A percentile compares a stretch with the other conserved stretches of the same genome.
phyloP scores from a whole-genome alignment of 2,329 filamentous ascomycete species.

The Alternaria sp. region DNA sequence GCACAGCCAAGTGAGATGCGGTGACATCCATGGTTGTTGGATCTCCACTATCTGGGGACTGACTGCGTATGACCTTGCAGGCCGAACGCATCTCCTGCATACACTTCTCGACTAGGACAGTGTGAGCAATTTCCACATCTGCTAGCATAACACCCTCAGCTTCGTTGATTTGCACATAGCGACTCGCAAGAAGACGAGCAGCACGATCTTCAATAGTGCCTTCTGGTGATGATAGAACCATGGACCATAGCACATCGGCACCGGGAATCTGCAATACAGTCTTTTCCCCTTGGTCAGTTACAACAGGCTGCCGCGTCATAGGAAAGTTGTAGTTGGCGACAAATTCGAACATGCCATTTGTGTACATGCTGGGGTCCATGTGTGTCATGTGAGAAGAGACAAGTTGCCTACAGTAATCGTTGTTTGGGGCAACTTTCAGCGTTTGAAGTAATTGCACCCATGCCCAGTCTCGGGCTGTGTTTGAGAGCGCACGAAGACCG shows the following conservation, averaged over 20 bases:
- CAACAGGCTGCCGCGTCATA: slow-evolving; percentile 23
- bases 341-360: slow-evolving; percentile 69
- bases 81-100: slow-evolving; percentile 65
- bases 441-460: slow-evolving; percentile 63
- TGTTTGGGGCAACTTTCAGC: slow-evolving; percentile 30
- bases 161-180: slow-evolving; percentile 68
- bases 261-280: slow-evolving; percentile 61
- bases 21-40: slow-evolving; percentile 22
- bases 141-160: slow-evolving; percentile 54
- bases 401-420: slow-evolving; percentile 43
- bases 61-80: slow-evolving; percentile 25
- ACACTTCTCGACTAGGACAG: slow-evolving; percentile 77
- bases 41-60: slow-evolving; percentile 1
- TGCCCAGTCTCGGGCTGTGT: slow-evolving; percentile 69
- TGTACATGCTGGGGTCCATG: slow-evolving; percentile 67
- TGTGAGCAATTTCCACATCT: slow-evolving; percentile 68
- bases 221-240: slow-evolving; percentile 75
- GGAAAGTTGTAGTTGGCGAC: slow-evolving; percentile 58
- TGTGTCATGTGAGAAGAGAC: slow-evolving; percentile 63
- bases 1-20: slow-evolving; percentile 36
- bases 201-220: slow-evolving; percentile 72
- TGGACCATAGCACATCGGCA: slow-evolving; percentile 81
- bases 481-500: slow-evolving; percentile 67
- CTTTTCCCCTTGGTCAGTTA: slow-evolving; percentile 29
- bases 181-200: slow-evolving; percentile 74